Evolutionary conservation across 2,329 filamentous ascomycete genomes (phyloP).

Genomic region (Aspergillus sp.): DNA sequence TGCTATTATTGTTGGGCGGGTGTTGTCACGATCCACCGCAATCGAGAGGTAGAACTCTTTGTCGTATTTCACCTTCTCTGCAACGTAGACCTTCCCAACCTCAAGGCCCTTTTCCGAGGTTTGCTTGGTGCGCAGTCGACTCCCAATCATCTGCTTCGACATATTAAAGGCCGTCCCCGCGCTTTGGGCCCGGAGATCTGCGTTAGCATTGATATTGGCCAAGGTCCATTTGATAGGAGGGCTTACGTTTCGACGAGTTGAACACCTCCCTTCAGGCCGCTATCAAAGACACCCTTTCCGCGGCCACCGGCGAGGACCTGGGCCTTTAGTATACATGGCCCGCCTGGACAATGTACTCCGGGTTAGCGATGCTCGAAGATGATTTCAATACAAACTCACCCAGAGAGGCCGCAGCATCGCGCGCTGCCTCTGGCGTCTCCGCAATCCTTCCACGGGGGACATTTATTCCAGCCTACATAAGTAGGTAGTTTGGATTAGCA

Average conservation of each 20-base stretch:
- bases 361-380: not conserved
- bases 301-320: slow-evolving; percentile 34
- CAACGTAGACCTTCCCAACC: slow-evolving; percentile 39
- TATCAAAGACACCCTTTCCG: slow-evolving; percentile 30
- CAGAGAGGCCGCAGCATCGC: not conserved
- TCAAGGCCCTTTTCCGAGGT: slow-evolving; percentile 26
- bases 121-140: slow-evolving; percentile 30
- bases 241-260: slow-evolving; percentile 26
- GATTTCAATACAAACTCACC: not conserved
- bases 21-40: slow-evolving; percentile 45
- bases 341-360: slow-evolving; percentile 16
- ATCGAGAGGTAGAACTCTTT: slow-evolving; percentile 45
- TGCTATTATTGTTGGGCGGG: slow-evolving; percentile 39
- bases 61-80: slow-evolving; percentile 30
- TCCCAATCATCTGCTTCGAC: slow-evolving; percentile 27
- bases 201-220: too few species aligned
- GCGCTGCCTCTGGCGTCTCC: not conserved
- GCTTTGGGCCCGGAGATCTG: too few species aligned
- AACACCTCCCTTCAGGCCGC: slow-evolving; percentile 30
- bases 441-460: not conserved
- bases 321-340: slow-evolving; percentile 30
- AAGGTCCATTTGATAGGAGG: too few species aligned
- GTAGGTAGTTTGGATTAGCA: too few species aligned
- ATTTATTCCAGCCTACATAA: too few species aligned
- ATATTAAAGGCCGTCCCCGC: slow-evolving; percentile 12